Percentiles rank a stretch among this genome's conserved stretches.
These are phyloP conservation scores for Hanseniaspora nectarophila DNA, from an alignment of 805 yeast species.

Conservation along the genomic window DNA sequence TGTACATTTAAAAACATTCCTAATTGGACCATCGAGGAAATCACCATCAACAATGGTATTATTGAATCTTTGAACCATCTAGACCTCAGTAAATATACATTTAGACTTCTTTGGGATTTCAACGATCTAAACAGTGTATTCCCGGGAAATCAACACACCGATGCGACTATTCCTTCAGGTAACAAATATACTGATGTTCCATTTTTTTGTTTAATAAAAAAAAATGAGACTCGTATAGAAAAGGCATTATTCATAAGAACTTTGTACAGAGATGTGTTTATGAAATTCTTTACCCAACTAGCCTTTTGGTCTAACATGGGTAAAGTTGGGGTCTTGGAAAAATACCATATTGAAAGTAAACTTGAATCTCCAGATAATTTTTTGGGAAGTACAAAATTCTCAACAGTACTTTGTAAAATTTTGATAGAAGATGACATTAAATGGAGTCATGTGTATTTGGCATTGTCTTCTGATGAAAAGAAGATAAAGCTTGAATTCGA, in stretches of 20 bases:
- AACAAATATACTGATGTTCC: slow-evolving; percentile 10
- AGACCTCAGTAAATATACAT: not conserved
- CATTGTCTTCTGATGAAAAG: not conserved
- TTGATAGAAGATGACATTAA: not conserved
- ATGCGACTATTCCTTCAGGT: not conserved
- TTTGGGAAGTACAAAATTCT: not conserved
- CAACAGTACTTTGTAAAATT: not conserved
- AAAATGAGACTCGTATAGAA: not conserved
- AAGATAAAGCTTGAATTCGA: not conserved
- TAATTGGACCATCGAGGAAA: slow-evolving; percentile 4
- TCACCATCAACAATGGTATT: slow-evolving; percentile 3
- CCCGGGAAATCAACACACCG: not conserved
- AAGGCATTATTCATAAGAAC: not conserved
- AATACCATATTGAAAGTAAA: slow-evolving; percentile 18
- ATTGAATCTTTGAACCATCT: not conserved
- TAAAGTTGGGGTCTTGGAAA: slow-evolving; percentile 37
- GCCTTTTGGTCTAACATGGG: slow-evolving; percentile 47
- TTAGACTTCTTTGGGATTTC: slow-evolving; percentile 2
- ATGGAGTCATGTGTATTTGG: not conserved
- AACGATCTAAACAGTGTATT: not conserved
- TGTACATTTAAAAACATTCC: slow-evolving; percentile 3
- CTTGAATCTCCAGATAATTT: not conserved
- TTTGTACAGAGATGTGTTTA: slow-evolving; percentile 26
- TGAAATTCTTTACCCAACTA: slow-evolving; percentile 35
- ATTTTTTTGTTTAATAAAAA: not conserved